Conservation (phyloP, 2,329 filamentous ascomycete species). For the Ascochyta viciae-villosae region DNA sequence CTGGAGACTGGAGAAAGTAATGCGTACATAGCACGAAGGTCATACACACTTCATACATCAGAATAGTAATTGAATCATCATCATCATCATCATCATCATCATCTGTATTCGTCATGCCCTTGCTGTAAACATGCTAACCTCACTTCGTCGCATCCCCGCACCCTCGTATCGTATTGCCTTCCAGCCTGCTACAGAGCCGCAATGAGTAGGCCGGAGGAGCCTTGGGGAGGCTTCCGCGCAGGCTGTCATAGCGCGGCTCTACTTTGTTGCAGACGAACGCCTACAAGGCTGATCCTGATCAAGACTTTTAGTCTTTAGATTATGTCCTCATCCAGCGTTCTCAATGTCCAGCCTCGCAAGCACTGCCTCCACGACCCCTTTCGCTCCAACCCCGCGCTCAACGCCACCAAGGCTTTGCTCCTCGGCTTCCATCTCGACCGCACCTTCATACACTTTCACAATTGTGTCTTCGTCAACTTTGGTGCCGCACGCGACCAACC, state of each 20-base stretch:
- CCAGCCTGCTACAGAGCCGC: not conserved
- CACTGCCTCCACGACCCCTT: slow-evolving; percentile 42
- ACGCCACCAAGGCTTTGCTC: slow-evolving; percentile 63
- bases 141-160: not conserved
- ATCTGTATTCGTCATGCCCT: not conserved
- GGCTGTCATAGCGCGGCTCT: not conserved
- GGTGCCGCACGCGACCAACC: slow-evolving; percentile 81
- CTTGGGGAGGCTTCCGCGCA: not conserved
- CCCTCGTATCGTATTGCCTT: not conserved
- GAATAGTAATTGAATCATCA: slow-evolving; percentile 5
- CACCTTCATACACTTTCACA: slow-evolving; percentile 79
- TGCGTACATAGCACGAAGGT: slow-evolving; percentile 18
- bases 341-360: slow-evolving; percentile 39
- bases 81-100: not conserved
- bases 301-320: not conserved
- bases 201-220: not conserved
- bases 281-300: not conserved
- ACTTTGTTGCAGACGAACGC: not conserved
- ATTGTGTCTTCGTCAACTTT: slow-evolving; percentile 92
- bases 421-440: slow-evolving; percentile 74
- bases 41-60: slow-evolving; percentile 9
- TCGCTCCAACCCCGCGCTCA: slow-evolving; percentile 38
- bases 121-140: not conserved
- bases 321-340: slow-evolving; percentile 23
- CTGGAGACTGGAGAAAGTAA: slow-evolving; percentile 21